A percentile compares a stretch with the other conserved stretches of the same genome.
These are phyloP conservation scores for Capsicum chinense DNA, from an alignment of 257 asterid genomes.

Conservation along the genomic window DNA sequence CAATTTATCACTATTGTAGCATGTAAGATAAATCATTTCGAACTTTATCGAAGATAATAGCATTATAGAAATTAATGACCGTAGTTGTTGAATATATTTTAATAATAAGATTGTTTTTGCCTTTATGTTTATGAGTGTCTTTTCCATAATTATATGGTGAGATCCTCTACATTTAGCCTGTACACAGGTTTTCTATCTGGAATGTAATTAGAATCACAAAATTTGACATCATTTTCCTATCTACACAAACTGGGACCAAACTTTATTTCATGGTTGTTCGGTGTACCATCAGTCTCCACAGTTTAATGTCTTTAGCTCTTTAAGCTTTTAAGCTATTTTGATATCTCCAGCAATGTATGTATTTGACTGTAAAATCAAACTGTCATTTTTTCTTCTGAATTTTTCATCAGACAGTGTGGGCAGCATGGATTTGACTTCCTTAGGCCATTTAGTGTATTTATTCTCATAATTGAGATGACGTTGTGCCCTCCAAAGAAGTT, in stretches of 20 bases:
- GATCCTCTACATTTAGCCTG: constrained; percentile 19
- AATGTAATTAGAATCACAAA: not conserved
- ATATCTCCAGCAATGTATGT: not conserved
- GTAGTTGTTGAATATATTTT: not conserved
- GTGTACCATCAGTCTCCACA: not conserved
- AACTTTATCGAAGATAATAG: not conserved
- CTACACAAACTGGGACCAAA: not conserved
- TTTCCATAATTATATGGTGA: not conserved
- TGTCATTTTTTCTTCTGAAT: not conserved
- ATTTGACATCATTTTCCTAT: not conserved
- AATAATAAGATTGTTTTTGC: not conserved
- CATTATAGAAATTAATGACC: not conserved
- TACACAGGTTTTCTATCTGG: constrained; percentile 5
- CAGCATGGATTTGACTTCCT: not conserved
- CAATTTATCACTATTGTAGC: not conserved
- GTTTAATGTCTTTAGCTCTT: not conserved
- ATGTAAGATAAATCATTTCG: not conserved
- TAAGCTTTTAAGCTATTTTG: not conserved
- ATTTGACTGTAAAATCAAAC: not conserved
- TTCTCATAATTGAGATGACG: constrained; percentile 17
- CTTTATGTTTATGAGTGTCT: not conserved
- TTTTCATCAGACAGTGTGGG: not conserved
- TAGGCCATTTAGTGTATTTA: not conserved
- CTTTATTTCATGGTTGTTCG: not conserved
- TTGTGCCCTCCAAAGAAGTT: not conserved